phyloP scores from a whole-genome alignment of 495 filamentous ascomycete species.

The Aspergillus leporis region DNA sequence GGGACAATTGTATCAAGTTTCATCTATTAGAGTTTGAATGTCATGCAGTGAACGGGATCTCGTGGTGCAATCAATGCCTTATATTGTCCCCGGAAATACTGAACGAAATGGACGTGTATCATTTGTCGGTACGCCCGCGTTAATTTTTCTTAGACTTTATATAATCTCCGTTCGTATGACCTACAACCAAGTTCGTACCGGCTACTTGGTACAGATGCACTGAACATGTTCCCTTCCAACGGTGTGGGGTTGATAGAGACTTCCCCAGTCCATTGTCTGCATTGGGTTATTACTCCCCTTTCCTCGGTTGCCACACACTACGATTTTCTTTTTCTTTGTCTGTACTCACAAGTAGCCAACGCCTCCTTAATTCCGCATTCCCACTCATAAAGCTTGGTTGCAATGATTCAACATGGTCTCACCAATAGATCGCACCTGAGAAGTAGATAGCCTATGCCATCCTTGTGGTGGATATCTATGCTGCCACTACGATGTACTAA shows the following conservation, averaged over 20 bases:
- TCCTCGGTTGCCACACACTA: too few species aligned
- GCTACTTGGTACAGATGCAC: background rate
- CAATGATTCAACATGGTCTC: too few species aligned
- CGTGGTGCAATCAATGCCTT: background rate
- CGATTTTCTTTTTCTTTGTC: too few species aligned
- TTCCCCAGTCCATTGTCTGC: background rate
- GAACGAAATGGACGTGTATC: background rate
- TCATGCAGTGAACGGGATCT: background rate
- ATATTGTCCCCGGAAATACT: background rate
- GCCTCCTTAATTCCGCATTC: too few species aligned
- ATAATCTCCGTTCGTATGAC: background rate
- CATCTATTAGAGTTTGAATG: background rate
- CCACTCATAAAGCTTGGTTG: too few species aligned
- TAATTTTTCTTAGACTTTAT: background rate
- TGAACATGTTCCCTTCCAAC: background rate
- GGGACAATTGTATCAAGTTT: background rate
- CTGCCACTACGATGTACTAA: too few species aligned
- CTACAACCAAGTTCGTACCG: background rate
- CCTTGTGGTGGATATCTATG: too few species aligned
- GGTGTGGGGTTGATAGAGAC: background rate
- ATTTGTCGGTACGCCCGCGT: background rate
- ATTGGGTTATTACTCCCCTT: too few species aligned
- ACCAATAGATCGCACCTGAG: too few species aligned
- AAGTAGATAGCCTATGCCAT: too few species aligned
- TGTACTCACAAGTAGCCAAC: too few species aligned